A percentile compares a stretch with the other conserved stretches of the same genome.
Evolutionary conservation across 768 basidiomycete species (phyloP).

Genomic region (Gymnopilus junonius): DNA sequence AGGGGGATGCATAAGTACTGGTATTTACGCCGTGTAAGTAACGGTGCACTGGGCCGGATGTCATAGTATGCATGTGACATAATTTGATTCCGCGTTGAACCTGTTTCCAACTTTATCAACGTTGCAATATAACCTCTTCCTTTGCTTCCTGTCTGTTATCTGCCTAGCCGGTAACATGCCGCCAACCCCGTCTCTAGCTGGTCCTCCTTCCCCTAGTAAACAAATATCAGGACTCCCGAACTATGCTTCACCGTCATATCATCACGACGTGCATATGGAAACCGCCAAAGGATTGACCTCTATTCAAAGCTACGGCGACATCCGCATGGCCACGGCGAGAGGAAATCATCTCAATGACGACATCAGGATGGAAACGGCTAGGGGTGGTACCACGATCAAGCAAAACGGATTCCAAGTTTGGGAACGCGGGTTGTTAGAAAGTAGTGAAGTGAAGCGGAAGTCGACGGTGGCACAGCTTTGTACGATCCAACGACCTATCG

Average conservation of each 20-base stretch:
- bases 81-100: no score
- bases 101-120: no score
- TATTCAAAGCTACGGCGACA: constrained; percentile 38
- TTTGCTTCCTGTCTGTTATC: neutral
- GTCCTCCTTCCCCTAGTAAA: constrained; percentile 29
- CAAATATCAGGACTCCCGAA: constrained; percentile 33
- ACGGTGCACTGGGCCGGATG: no score
- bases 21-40: no score
- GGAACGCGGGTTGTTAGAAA: constrained; percentile 87
- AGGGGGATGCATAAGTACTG: no score
- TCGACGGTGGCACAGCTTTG: constrained; percentile 97
- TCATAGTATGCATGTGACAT: no score
- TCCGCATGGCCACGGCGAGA: constrained; percentile 72
- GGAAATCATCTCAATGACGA: constrained; percentile 51
- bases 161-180: neutral
- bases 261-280: constrained; percentile 76
- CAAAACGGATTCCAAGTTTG: constrained; percentile 68
- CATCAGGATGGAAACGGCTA: constrained; percentile 72
- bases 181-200: neutral
- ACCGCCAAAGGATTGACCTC: constrained; percentile 68
- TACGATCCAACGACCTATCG: constrained; percentile 39
- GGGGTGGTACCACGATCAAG: constrained; percentile 56
- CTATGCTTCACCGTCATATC: constrained; percentile 24
- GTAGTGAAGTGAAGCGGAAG: constrained; percentile 89
- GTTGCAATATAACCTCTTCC: no score